Evolutionary conservation across 768 basidiomycete species (phyloP).

Genomic region (Tylopilus rubrobrunneus): DNA sequence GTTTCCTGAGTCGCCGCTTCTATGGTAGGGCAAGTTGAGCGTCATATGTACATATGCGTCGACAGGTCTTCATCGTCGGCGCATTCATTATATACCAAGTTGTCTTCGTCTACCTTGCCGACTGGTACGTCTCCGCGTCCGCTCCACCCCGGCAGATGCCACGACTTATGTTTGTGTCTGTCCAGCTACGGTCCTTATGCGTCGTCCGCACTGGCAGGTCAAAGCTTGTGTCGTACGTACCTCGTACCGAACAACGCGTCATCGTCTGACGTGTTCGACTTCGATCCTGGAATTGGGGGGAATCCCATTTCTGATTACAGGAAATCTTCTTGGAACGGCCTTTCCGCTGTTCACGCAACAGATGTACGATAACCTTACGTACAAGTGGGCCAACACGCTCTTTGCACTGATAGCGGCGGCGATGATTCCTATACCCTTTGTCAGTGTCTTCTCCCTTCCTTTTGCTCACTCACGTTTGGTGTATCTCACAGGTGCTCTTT

Average conservation of each 20-base stretch:
- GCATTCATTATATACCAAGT: conserved; percentile 54
- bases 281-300: conserved; percentile 12
- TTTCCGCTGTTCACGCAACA: conserved; percentile 63
- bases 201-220: conserved; percentile 65
- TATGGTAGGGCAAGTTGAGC: background rate
- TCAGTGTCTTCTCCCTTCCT: conserved; percentile 24
- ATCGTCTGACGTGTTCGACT: conserved; percentile 13
- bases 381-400: conserved; percentile 58
- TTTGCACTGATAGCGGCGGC: conserved; percentile 49
- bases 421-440: conserved; percentile 61
- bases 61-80: conserved; percentile 47
- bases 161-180: background rate
- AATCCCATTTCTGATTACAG: conserved; percentile 22
- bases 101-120: conserved; percentile 60
- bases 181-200: conserved; percentile 56
- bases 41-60: conserved; percentile 2
- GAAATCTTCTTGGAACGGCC: conserved; percentile 45
- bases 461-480: background rate
- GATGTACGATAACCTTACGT: conserved; percentile 54
- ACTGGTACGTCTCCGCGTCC: conserved; percentile 42
- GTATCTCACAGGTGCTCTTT: conserved; percentile 26
- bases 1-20: background rate
- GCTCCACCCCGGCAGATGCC: background rate
- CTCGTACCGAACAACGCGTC: background rate
- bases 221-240: conserved; percentile 53